A percentile compares a stretch with the other conserved stretches of the same genome.
Conservation (phyloP, 306 rosid genomes). For the Psophocarpus tetragonolobus region DNA sequence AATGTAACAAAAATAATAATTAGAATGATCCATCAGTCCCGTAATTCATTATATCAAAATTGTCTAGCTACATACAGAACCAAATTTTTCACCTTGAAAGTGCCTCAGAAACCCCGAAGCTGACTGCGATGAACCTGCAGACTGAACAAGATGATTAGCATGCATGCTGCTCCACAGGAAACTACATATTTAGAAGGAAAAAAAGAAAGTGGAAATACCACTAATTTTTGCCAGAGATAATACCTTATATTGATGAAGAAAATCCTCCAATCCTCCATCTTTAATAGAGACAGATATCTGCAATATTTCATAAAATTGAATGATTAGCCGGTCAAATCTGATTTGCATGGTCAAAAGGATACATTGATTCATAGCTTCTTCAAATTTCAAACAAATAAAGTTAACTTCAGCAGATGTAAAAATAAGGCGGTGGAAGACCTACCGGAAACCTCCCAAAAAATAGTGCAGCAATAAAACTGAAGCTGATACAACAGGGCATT, state of each 20-base stretch:
- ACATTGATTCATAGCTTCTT: conserved; percentile 16
- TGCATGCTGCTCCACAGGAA: conserved; percentile 11
- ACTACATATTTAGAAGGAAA: conserved; percentile 1
- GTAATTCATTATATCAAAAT: conserved; percentile 55
- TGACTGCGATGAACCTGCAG: conserved; percentile 47
- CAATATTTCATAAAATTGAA: conserved; percentile 24
- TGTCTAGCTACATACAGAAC: conserved; percentile 48
- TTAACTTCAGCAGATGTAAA: conserved; percentile 24
- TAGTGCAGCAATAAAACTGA: conserved; percentile 33
- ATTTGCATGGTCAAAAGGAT: conserved; percentile 12
- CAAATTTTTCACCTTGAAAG: conserved; percentile 57
- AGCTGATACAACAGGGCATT: conserved; percentile 26
- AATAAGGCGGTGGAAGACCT: conserved; percentile 33
- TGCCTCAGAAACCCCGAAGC: conserved; percentile 38
- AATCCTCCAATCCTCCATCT: conserved; percentile 31
- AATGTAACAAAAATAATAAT: conserved; percentile 32
- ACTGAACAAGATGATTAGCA: conserved; percentile 37
- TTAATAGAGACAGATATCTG: conserved; percentile 35
- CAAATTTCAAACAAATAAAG: conserved; percentile 12
- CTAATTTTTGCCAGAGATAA: not conserved
- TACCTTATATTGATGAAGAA: conserved; percentile 40
- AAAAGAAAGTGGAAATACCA: not conserved
- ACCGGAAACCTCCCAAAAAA: conserved; percentile 47
- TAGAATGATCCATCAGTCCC: conserved; percentile 32
- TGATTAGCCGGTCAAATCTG: conserved; percentile 16